These are phyloP conservation scores for Phyllosticta citrichinensis DNA, from an alignment of 2,329 filamentous ascomycete species.

Conservation along the genomic window DNA sequence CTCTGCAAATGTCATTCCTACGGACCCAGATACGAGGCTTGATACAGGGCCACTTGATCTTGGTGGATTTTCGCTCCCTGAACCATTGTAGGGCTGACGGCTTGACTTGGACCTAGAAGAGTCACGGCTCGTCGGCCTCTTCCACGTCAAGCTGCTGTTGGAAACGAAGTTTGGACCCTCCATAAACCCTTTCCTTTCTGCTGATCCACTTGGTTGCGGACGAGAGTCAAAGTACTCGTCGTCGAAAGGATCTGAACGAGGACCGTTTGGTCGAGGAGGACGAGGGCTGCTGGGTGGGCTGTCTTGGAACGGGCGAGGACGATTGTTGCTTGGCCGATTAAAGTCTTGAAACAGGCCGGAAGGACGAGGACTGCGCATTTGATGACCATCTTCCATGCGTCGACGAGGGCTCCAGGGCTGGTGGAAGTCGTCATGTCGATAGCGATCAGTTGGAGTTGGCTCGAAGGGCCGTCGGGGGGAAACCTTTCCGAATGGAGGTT, in stretches of 20 bases:
- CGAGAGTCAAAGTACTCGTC: neutral
- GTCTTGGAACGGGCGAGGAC: neutral
- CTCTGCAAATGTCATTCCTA: neutral
- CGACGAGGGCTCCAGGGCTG: too few species aligned
- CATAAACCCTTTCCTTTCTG: neutral
- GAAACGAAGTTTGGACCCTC: neutral
- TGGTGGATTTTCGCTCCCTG: neutral
- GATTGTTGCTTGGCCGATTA: too few species aligned
- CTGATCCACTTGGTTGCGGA: neutral
- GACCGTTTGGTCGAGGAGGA: too few species aligned
- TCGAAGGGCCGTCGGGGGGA: neutral
- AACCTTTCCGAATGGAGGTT: neutral
- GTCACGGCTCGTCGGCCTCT: neutral
- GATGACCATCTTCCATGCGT: too few species aligned
- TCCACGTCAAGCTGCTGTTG: neutral
- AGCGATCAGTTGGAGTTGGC: neutral
- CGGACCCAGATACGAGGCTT: neutral
- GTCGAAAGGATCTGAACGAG: neutral
- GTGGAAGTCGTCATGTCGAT: too few species aligned
- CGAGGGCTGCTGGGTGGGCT: neutral
- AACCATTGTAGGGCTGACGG: neutral
- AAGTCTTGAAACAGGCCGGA: too few species aligned
- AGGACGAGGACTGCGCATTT: too few species aligned
- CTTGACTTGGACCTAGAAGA: neutral
- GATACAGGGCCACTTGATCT: neutral